These are phyloP conservation scores for Curvularia hawaiiensis DNA, from an alignment of 2,329 filamentous ascomycete genomes.

Conservation along the genomic window DNA sequence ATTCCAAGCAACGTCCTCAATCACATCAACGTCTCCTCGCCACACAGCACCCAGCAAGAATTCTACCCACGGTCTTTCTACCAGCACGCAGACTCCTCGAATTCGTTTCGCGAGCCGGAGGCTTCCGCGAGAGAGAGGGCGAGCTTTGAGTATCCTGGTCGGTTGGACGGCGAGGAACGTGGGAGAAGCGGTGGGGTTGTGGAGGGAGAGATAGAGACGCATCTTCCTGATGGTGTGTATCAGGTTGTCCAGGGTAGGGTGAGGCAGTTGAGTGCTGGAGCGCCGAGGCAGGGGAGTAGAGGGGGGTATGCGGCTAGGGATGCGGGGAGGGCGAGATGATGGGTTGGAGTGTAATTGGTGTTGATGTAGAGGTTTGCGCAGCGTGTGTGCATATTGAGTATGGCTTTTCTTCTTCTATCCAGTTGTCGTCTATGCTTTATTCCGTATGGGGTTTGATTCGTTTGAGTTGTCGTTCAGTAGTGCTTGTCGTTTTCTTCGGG, in stretches of 20 bases:
- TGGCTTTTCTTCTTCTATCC: background rate
- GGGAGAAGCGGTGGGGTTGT: background rate
- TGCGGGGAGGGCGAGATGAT: slow-evolving; percentile 9
- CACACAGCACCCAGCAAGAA: background rate
- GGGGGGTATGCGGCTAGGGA: slow-evolving; percentile 5
- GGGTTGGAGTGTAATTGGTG: background rate
- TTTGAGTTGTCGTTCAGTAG: background rate
- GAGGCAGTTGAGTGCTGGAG: slow-evolving; percentile 7
- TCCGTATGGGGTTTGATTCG: background rate
- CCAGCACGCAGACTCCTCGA: background rate
- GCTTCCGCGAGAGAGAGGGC: background rate
- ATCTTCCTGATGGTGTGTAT: slow-evolving; percentile 13
- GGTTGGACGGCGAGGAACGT: background rate
- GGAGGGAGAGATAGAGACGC: slow-evolving; percentile 5
- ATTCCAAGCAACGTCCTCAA: slow-evolving; percentile 2
- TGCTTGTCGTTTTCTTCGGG: background rate
- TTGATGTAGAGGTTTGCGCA: too few relatives aligned
- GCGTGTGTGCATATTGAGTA: background rate
- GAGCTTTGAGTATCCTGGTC: slow-evolving; percentile 3
- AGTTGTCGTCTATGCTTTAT: background rate
- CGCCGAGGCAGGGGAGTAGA: background rate
- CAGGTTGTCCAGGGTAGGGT: slow-evolving; percentile 14
- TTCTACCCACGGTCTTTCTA: background rate
- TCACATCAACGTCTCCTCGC: slow-evolving; percentile 3
- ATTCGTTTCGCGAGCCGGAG: background rate